Evolutionary conservation across 352 stramenopile genomes (phyloP).

Genomic region (Globisporangium canariense): DNA sequence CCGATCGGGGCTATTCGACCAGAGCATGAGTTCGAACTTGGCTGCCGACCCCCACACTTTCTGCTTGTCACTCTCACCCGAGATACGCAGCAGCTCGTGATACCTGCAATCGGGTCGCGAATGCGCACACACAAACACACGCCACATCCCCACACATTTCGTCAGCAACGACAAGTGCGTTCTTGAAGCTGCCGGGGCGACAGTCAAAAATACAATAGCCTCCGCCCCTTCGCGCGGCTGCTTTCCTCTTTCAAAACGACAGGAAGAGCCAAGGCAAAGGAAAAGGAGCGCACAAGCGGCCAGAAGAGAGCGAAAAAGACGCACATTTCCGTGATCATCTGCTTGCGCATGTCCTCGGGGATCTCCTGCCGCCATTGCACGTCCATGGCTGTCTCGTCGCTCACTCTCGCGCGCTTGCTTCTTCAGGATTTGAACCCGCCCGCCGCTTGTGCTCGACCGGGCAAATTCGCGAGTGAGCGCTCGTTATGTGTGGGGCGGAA

Average conservation of each 20-base stretch:
- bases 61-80: constrained; percentile 76
- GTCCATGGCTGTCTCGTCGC: constrained; percentile 27
- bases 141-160: background rate
- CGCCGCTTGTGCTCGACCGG: constrained; percentile 4
- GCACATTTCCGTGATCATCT: constrained; percentile 88
- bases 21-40: constrained; percentile 87
- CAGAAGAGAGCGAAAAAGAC: constrained; percentile 13
- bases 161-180: background rate
- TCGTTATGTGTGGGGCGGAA: background rate
- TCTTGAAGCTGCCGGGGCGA: background rate
- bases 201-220: constrained; percentile 8
- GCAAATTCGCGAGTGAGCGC: constrained; percentile 16
- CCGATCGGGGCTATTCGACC: constrained; percentile 68
- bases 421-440: background rate
- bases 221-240: background rate
- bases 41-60: constrained; percentile 82
- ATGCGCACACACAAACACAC: background rate
- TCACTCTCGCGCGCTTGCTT: background rate
- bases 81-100: constrained; percentile 81
- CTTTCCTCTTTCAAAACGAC: constrained; percentile 2
- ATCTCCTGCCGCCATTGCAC: constrained; percentile 77
- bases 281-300: background rate
- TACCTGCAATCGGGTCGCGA: constrained; percentile 39
- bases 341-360: constrained; percentile 76
- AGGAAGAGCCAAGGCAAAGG: background rate